These are phyloP conservation scores for Dioscorea cayenensis DNA, from an alignment of 116 monocot genomes.

Conservation along the genomic window DNA sequence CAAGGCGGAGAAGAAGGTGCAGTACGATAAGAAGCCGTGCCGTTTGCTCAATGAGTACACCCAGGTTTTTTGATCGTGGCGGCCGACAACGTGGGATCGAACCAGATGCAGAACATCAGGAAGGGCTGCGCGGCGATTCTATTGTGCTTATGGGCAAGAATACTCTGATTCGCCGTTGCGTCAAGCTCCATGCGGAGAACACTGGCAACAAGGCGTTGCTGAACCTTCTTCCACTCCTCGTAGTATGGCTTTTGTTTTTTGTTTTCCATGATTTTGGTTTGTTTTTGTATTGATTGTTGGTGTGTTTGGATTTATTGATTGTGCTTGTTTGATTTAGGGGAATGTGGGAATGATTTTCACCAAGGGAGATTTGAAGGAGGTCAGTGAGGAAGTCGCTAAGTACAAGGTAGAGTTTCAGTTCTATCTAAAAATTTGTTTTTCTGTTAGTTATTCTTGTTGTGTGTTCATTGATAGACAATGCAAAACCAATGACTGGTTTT, in stretches of 20 bases:
- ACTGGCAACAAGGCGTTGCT: constrained; percentile 38
- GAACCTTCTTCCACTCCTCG: constrained; percentile 42
- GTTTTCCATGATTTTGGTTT: too few species aligned
- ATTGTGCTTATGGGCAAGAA: constrained; percentile 61
- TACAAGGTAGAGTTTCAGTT: constrained; percentile 37
- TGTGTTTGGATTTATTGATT: too few species aligned
- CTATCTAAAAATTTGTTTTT: too few species aligned
- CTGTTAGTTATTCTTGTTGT: too few species aligned
- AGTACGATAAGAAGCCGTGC: constrained; percentile 49
- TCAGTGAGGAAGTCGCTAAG: constrained; percentile 65
- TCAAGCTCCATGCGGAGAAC: constrained; percentile 44
- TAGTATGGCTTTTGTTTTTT: constrained; percentile 15
- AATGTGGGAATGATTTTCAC: constrained; percentile 1
- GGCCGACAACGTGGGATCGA: constrained; percentile 68
- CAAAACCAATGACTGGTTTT: too few species aligned
- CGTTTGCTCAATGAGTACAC: constrained; percentile 43
- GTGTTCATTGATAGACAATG: too few species aligned
- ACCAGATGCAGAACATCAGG: constrained; percentile 51
- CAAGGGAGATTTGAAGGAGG: constrained; percentile 27
- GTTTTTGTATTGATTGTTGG: too few species aligned
- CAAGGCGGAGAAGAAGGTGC: constrained; percentile 37
- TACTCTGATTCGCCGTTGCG: constrained; percentile 57
- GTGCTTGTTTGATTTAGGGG: background rate
- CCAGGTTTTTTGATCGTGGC: constrained; percentile 43
- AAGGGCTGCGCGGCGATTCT: constrained; percentile 49